phyloP scores from a whole-genome alignment of 345 rosid genomes.

The Eucalyptus decipiens region DNA sequence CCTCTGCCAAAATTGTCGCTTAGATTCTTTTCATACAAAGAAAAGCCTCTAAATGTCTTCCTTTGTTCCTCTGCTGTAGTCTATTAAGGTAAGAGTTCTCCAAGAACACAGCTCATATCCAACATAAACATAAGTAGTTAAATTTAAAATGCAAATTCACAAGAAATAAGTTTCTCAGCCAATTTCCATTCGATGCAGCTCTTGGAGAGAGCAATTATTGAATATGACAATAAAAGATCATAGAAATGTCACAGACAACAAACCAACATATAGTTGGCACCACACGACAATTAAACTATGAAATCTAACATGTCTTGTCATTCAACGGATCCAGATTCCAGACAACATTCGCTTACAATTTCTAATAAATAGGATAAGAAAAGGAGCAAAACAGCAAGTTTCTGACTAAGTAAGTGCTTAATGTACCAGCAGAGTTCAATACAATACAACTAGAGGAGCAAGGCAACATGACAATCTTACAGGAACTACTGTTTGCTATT shows the following conservation, averaged over 20 bases:
- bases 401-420: neutral
- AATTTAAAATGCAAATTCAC: neutral
- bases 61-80: neutral
- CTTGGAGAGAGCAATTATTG: neutral
- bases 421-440: neutral
- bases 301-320: neutral
- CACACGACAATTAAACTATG: neutral
- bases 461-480: neutral
- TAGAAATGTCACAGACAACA: neutral
- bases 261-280: neutral
- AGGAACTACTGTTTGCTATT: conserved; percentile 19
- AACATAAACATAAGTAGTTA: neutral
- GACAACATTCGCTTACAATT: neutral
- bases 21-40: neutral
- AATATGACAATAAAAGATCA: neutral
- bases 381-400: neutral
- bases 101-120: neutral
- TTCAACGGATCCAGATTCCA: neutral
- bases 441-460: neutral
- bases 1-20: neutral
- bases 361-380: neutral
- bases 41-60: neutral
- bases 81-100: neutral
- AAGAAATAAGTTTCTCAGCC: neutral
- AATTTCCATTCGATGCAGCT: neutral